Evolutionary conservation across 2,329 filamentous ascomycete species (phyloP), one percentile per base, ranked within the genome.

Genomic region (Zopfia rhizophila): DNA sequence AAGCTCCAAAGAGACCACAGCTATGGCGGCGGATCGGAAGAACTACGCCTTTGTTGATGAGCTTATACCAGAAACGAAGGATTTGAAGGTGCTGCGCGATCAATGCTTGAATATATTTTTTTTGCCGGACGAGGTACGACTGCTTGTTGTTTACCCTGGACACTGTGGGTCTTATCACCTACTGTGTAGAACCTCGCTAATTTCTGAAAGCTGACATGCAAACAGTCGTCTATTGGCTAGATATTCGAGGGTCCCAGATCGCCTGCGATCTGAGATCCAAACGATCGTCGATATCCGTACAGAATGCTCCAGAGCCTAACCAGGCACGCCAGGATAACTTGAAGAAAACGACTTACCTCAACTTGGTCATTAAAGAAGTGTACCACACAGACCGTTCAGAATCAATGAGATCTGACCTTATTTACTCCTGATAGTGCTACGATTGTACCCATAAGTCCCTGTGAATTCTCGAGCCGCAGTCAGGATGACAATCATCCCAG

Each of bases 101-200:
- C 90, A 95, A 70, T 78, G 95, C 29, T 80, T 92, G 11, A 85
- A 88, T 35, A 82, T 95, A n/a, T n/a, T 12, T 80, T 96, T 5
- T 80, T 96, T 8, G 91, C 91, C 2, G 90, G 89, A 8, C 81
- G 88, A 18, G 91, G 96, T 68, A 94, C 90, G 14, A 95, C 91
- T 0, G 90, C 90, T 21, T 81, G 79, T 3, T 89, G 88, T 0
- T 78, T 96, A 1, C 87, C 84, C 0, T 95, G 89, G 86, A 78
- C 83, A 28, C 78, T 95, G 48, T 92, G 91, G 68, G 90, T 94
- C 70, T 78, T 96, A n/a, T n/a, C n/a, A n/a, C n/a, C n/a, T n/a
- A n/a, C 2, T 80, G 84, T 30, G 83, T 84, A 11, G 79, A 89
- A 58, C 30, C 18, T 8, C 32, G 10, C 22, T 36, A 18, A 18